Percentiles rank a stretch among this genome's conserved stretches.
Conservation (phyloP, 768 basidiomycete genomes). For the Gloeophyllum trabeum region DNA sequence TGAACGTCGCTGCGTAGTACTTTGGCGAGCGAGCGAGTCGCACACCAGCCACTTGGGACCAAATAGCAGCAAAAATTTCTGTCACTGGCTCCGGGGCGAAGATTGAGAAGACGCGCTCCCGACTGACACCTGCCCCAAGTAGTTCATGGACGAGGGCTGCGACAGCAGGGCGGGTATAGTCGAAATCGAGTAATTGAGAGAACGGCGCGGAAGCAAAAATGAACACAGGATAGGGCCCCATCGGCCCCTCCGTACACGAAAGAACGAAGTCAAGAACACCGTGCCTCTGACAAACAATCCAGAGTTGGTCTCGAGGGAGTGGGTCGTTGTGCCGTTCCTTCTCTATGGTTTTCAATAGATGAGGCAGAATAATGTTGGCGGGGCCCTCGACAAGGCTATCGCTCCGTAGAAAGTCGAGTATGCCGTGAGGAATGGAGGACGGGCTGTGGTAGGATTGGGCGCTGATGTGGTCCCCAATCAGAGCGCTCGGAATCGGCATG, state of each 20-base stretch:
- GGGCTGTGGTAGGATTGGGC: too few species aligned
- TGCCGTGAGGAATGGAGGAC: neutral
- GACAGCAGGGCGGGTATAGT: constrained; percentile 29
- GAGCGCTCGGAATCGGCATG: too few species aligned
- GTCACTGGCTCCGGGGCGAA: constrained; percentile 44
- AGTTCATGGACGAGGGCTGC: constrained; percentile 24
- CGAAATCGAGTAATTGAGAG: constrained; percentile 18
- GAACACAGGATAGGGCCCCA: constrained; percentile 60
- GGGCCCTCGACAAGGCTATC: neutral
- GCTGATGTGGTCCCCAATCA: too few species aligned
- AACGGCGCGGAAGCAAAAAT: constrained; percentile 25
- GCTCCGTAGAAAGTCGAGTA: constrained; percentile 2
- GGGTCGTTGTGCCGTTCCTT: too few species aligned
- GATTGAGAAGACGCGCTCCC: constrained; percentile 48
- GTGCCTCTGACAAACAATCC: neutral
- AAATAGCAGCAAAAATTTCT: constrained; percentile 31
- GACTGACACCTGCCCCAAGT: constrained; percentile 24
- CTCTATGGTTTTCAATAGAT: neutral
- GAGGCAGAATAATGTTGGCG: neutral
- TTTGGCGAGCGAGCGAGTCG: constrained; percentile 20
- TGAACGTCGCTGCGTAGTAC: constrained; percentile 54
- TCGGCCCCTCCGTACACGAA: constrained; percentile 41
- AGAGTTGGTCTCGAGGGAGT: too few species aligned
- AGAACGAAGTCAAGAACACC: constrained; percentile 37
- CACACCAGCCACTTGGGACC: constrained; percentile 36